These are phyloP conservation scores for Annulohypoxylon stygium DNA, from an alignment of 495 filamentous ascomycete genomes.

Conservation along the genomic window DNA sequence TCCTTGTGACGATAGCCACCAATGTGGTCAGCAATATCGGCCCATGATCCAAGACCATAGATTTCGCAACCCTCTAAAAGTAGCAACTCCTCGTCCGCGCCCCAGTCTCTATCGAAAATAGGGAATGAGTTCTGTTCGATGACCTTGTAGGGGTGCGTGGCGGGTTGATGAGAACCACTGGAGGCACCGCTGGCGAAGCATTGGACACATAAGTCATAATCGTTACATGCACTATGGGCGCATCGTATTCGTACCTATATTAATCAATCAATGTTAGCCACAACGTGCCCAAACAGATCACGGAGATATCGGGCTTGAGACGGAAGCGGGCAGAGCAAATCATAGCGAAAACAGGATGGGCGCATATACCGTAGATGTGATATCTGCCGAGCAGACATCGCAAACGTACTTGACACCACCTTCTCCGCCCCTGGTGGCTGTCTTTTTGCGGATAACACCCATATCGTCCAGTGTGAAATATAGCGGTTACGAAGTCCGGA, in stretches of 20 bases:
- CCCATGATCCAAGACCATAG: conserved; percentile 97
- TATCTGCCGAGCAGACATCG: conserved; percentile 94
- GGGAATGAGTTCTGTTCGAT: conserved; percentile 99
- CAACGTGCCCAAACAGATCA: neutral
- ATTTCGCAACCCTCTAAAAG: conserved; percentile 96
- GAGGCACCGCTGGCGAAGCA: conserved; percentile 87
- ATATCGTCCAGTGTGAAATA: conserved; percentile 63
- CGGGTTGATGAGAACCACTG: conserved; percentile 85
- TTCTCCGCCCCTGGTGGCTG: conserved; percentile 86
- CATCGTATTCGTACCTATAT: conserved; percentile 92
- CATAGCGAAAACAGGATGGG: neutral
- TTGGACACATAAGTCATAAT: conserved; percentile 96
- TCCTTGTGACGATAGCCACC: conserved; percentile 94
- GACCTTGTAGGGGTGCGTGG: conserved; percentile 87
- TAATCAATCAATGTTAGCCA: conserved; percentile 8
- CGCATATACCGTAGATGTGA: conserved; percentile 84
- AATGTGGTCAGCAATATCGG: conserved; percentile 97
- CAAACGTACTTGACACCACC: conserved; percentile 95
- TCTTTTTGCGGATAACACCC: conserved; percentile 98
- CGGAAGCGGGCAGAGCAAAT: neutral
- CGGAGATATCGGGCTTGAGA: neutral
- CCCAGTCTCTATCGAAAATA: conserved; percentile 95
- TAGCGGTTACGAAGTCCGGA: conserved; percentile 37
- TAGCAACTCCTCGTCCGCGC: conserved; percentile 94
- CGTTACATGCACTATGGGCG: conserved; percentile 82